Evolutionary conservation across 495 filamentous ascomycete species (phyloP).

Genomic region (Bombardia bombarda): DNA sequence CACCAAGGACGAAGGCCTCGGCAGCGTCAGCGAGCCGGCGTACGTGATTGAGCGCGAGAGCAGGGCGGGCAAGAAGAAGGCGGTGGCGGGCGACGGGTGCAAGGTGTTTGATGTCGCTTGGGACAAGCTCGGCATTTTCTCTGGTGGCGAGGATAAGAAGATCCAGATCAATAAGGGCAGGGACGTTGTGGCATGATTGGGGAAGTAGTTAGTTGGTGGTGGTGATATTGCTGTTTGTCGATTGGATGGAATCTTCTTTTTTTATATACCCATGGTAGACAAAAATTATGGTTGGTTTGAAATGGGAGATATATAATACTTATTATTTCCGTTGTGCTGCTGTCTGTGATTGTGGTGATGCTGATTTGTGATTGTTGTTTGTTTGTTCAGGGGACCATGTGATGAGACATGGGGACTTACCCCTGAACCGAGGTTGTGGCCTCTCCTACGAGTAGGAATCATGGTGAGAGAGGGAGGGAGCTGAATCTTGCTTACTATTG

Average conservation of each 20-base stretch:
- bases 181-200: conserved; percentile 19
- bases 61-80: conserved; percentile 53
- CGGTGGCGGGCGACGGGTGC: conserved; percentile 61
- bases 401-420: too few species aligned
- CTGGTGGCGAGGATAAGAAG: conserved; percentile 82
- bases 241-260: too few species aligned
- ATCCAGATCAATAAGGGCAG: conserved; percentile 78
- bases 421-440: too few species aligned
- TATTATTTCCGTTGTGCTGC: too few species aligned
- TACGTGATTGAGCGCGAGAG: conserved; percentile 75
- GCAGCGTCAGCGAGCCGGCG: conserved; percentile 67
- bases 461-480: too few species aligned
- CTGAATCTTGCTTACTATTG: too few species aligned
- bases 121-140: conserved; percentile 86
- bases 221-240: neutral
- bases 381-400: too few species aligned
- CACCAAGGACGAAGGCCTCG: conserved; percentile 48
- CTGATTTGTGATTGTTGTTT: too few species aligned
- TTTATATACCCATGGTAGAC: neutral
- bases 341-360: too few species aligned
- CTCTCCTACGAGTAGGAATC: too few species aligned
- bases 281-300: too few species aligned
- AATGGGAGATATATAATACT: too few species aligned
- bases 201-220: neutral
- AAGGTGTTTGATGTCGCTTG: conserved; percentile 90